Conservation (phyloP, 768 basidiomycete genomes). For the button mushroom (Agaricus bisporus) region DNA sequence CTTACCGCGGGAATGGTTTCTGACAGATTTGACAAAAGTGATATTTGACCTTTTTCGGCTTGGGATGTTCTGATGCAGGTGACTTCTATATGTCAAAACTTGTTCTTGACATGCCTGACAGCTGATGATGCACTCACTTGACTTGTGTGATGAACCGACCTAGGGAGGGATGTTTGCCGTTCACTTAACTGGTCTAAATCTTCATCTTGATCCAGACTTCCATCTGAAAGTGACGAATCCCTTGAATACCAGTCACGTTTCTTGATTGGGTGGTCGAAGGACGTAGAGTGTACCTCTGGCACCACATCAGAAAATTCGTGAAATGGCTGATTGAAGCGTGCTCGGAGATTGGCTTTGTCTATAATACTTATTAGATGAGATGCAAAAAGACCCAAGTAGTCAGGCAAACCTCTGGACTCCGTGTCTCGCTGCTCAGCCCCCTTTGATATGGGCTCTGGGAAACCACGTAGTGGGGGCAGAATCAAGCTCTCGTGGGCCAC, state of each 20-base stretch:
- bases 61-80: conserved; percentile 9
- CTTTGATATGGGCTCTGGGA: conserved; percentile 7
- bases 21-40: conserved; percentile 27
- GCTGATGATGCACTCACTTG: background rate
- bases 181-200: background rate
- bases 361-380: background rate
- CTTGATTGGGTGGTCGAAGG: background rate
- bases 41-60: conserved; percentile 29
- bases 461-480: conserved; percentile 10
- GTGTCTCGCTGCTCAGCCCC: background rate
- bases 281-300: background rate
- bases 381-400: background rate
- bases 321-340: background rate
- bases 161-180: background rate
- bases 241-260: background rate
- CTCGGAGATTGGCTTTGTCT: background rate
- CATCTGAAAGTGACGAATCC: background rate
- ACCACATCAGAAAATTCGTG: background rate
- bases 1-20: conserved; percentile 28
- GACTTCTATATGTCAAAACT: background rate
- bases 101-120: too few relatives aligned
- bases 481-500: background rate
- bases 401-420: background rate
- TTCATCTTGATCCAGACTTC: background rate
- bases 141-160: background rate